Conservation (phyloP, 208 protist species). For the Trypanosomatidae sp. region DNA sequence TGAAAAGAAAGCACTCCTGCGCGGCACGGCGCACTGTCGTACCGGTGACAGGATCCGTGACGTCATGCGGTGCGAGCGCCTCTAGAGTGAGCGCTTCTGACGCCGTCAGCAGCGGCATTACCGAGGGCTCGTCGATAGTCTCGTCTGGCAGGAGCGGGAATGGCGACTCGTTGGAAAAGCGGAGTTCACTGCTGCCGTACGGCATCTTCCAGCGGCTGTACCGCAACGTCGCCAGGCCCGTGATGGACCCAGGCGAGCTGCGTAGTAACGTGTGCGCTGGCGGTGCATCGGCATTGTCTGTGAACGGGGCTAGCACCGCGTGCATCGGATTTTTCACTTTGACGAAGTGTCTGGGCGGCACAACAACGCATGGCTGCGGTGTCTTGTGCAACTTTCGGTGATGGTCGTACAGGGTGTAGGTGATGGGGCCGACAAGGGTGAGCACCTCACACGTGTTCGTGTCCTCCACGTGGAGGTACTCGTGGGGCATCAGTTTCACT, state of each 20-base stretch:
- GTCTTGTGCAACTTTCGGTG: constrained; percentile 32
- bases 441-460: constrained; percentile 77
- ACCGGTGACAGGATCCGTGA: background rate
- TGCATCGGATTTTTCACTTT: constrained; percentile 69
- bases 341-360: constrained; percentile 91
- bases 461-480: constrained; percentile 90
- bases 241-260: background rate
- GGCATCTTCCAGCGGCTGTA: constrained; percentile 20
- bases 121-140: constrained; percentile 25
- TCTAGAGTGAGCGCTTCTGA: constrained; percentile 53
- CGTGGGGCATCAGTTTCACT: constrained; percentile 53
- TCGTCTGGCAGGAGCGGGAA: constrained; percentile 93
- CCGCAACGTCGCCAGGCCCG: constrained; percentile 9
- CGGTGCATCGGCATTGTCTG: constrained; percentile 8
- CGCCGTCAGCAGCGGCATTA: constrained; percentile 58
- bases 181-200: constrained; percentile 81
- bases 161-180: constrained; percentile 62
- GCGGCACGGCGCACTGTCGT: background rate
- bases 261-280: constrained; percentile 7
- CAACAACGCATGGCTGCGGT: constrained; percentile 49
- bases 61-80: constrained; percentile 17
- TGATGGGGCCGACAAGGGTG: constrained; percentile 85
- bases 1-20: constrained; percentile 36
- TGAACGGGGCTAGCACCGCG: background rate
- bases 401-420: constrained; percentile 83